Conservation (phyloP, 116 monocot genomes). For the Trichopus zeylanicus region DNA sequence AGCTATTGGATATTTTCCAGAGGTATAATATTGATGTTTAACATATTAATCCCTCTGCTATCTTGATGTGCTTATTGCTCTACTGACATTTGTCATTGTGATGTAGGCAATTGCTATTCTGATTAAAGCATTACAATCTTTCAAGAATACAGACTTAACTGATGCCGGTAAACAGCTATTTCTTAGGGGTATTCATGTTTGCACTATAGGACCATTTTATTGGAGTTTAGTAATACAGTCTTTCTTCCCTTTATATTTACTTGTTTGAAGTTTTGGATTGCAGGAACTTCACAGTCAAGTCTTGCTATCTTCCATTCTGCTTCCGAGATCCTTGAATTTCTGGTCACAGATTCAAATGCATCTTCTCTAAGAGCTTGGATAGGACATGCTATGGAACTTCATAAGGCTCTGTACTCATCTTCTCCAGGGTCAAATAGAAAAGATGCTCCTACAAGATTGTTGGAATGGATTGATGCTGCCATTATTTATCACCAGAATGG, state of each 20-base stretch:
- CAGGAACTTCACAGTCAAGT: conserved; percentile 64
- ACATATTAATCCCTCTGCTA: neutral
- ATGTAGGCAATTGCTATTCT: conserved; percentile 46
- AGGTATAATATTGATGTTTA: conserved; percentile 36
- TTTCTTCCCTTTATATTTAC: conserved; percentile 3
- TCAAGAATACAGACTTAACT: conserved; percentile 53
- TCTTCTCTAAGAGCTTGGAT: conserved; percentile 87
- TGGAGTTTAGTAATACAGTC: neutral
- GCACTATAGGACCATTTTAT: neutral
- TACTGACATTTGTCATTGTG: neutral
- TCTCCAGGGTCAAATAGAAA: conserved; percentile 91
- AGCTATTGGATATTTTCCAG: conserved; percentile 55
- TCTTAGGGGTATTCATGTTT: neutral
- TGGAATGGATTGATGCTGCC: conserved; percentile 98
- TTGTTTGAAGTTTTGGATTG: neutral
- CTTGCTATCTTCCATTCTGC: conserved; percentile 81
- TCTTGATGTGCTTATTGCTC: neutral
- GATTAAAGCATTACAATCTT: conserved; percentile 60
- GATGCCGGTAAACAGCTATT: conserved; percentile 33
- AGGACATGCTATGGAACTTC: conserved; percentile 74
- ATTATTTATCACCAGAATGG: conserved; percentile 94
- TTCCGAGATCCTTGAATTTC: conserved; percentile 90
- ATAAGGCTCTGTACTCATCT: conserved; percentile 79
- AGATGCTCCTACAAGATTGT: conserved; percentile 91
- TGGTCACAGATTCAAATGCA: conserved; percentile 81